Base-by-base conservation (phyloP, 2,329 filamentous ascomycete genomes). In the Trichoderma arundinaceum region DNA sequence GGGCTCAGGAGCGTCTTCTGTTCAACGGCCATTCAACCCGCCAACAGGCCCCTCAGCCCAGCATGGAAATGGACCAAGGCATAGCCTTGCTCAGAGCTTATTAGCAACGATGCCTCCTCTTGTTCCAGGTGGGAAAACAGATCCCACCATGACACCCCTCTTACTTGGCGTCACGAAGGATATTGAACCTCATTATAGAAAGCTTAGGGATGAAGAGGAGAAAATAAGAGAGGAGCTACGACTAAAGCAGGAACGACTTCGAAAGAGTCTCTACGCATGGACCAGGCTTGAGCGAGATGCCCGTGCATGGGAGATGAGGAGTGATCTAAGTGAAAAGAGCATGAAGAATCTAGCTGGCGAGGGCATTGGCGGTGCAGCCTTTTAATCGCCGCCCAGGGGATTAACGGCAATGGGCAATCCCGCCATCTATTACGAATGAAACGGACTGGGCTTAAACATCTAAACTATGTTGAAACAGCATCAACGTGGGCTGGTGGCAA, bases 201-300 rank as follows among this genome's bases (percentile, higher is more conserved):
- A 83, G 66, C 78, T 87, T 10, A 80, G 79, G 66, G 85, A 87
- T 44, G 86, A 88, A 52, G 86, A 87, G 71, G 85, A 87, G 72
- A 82, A 82, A 68, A 71, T 86, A 41, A 80, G 86, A 1, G 80
- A 83, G 48, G 85, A 88, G 61, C 74, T 86, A 35, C 79, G 81
- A 19, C 71, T 70, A 28, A 86, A 84, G 72, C 82, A 87, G 70
- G 86, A 87, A 48, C 81, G 81, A 68, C 74, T 87, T 44, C 79
- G 84, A 35, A 83, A 81, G 74, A 84, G 79, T 64, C 75, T 88
- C 43, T 79, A 81, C 51, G 70, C 78, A 33, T 88, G 85, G 83
- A 82, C 87, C 62, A 80, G 79, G 70, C 77, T 85, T 51, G 82
- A 85, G 72, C 79, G 85, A 32, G 86, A 88, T 71, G 79, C 80